These are phyloP conservation scores for Saccharomycopsis hybrid DNA, from an alignment of 1,139 yeast species.

Conservation along the genomic window DNA sequence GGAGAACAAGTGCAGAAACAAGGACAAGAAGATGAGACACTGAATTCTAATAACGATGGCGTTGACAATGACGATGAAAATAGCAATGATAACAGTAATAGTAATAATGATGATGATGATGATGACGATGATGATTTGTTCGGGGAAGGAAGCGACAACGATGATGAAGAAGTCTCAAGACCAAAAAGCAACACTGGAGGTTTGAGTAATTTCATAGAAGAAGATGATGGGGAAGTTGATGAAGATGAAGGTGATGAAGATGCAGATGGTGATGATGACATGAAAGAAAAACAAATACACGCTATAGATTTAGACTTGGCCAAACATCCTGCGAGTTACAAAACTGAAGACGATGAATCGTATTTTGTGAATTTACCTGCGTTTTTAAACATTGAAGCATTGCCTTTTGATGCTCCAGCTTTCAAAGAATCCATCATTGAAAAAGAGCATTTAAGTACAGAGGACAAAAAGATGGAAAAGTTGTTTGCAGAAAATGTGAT, in stretches of 20 bases:
- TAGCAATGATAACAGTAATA: background rate
- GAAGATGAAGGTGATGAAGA: constrained; percentile 33
- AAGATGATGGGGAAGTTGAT: constrained; percentile 29
- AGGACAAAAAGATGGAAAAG: constrained; percentile 18
- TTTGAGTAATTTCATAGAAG: constrained; percentile 21
- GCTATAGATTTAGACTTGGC: constrained; percentile 60
- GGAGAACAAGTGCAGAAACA: background rate
- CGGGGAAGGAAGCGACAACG: constrained; percentile 20
- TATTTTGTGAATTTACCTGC: constrained; percentile 71
- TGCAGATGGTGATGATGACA: constrained; percentile 32
- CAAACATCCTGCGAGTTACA: constrained; percentile 58
- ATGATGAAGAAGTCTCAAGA: constrained; percentile 9
- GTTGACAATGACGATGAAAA: background rate
- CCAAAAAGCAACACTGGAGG: background rate
- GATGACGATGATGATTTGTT: constrained; percentile 19
- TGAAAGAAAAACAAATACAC: constrained; percentile 37
- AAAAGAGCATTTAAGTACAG: constrained; percentile 13
- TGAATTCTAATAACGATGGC: no score
- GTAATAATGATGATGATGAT: background rate
- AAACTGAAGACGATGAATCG: constrained; percentile 35
- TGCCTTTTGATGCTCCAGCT: constrained; percentile 75
- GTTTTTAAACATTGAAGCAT: constrained; percentile 74
- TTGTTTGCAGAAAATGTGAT: constrained; percentile 20
- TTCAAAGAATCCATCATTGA: constrained; percentile 38
- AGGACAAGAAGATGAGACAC: no score